Evolutionary conservation across 352 stramenopile species (phyloP), one percentile per base, ranked within the genome.

Genomic region (Phytophthora sp.): DNA sequence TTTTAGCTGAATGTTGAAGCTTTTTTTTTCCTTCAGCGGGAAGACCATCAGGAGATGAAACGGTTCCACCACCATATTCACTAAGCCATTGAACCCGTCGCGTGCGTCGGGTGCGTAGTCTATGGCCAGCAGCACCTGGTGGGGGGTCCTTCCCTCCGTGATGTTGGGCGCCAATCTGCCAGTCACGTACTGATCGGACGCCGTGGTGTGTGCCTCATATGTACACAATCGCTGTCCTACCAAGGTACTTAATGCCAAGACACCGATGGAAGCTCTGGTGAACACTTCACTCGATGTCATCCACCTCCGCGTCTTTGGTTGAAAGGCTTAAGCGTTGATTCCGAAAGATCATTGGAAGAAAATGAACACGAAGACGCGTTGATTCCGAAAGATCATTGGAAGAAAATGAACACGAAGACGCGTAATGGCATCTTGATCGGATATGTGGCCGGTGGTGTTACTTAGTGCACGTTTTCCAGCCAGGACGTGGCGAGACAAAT

Each of bases 201-300:
- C n/a, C n/a, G n/a, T n/a, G n/a, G n/a, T n/a, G n/a, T n/a, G n/a
- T n/a, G n/a, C n/a, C n/a, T n/a, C 29, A 9, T 66, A 66, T 26
- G 58, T 66, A 2, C 58, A 49, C 18, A 66, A 66, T 21, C 57
- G 49, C 2, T 50, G 58, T 30, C 58, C 36, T n/a, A 59, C 13
- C 3, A 55, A 59, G 11, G 26, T 49, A 3, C 47, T 55, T 8
- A 49, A 66, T 16, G 30, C 29, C 1, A 66, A 66, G 36, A 59
- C 58, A 4, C 47, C 58, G 4, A 66, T 66, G 58, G 49, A 59
- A 31, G 38, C 26, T 16, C 36, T 63, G 3, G n/a, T 56, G 2
- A 26, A 29, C 0, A 31, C 8, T n/a, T 18, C 21, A 8, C 30
- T 31, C 1, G 45, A 64, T 13, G 57, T 57, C 35, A 52, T 7